Evolutionary conservation across 208 protist species (phyloP), one percentile per base, ranked within the genome.

Genomic region (Histomonas meleagridis): DNA sequence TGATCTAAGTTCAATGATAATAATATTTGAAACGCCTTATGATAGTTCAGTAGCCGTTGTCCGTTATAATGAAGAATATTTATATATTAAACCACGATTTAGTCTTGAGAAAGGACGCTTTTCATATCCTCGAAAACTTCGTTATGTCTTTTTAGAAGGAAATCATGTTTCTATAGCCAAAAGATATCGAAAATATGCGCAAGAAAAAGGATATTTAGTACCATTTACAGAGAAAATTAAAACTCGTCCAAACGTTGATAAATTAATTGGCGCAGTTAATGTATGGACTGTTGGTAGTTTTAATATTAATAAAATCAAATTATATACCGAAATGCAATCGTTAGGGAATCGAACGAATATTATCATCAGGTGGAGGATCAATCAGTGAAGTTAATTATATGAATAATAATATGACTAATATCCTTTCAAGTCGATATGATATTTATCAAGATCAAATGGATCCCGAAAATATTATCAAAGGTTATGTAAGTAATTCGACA

Each of bases 371-470:
- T 21, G 76, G 16, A 51, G 18, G 16, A 43, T 5, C n/a, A 26
- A 51, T 18, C 16, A 4, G n/a, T 55, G 32, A 46, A 28, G 38
- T 5, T 3, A 32, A 32, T 16, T 14, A 55, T 55, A 26, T 51
- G 5, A 51, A 46, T 43, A 26, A 43, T 26, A 55, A 55, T 38
- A 18, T 1, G 38, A 32, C 23, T 32, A 46, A 28, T 32, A 55
- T 86, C 38, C 16, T 86, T 46, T 18, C 76, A 38, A 55, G 46
- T 10, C 23, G 46, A 55, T 86, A 86, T 86, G 76, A 86, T 55
- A 86, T 55, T 38, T 86, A 86, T 86, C 76, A 86, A 55, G 76
- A 86, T 86, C 26, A 26, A 38, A 10, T 86, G 32, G 46, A 86
- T 86, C 76, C 76, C 51, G n/a, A n/a, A n/a, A n/a, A n/a, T n/a